These are phyloP conservation scores for Gilbertella persicaria DNA, from an alignment of 371 early-diverging fungal species.

Conservation along the genomic window DNA sequence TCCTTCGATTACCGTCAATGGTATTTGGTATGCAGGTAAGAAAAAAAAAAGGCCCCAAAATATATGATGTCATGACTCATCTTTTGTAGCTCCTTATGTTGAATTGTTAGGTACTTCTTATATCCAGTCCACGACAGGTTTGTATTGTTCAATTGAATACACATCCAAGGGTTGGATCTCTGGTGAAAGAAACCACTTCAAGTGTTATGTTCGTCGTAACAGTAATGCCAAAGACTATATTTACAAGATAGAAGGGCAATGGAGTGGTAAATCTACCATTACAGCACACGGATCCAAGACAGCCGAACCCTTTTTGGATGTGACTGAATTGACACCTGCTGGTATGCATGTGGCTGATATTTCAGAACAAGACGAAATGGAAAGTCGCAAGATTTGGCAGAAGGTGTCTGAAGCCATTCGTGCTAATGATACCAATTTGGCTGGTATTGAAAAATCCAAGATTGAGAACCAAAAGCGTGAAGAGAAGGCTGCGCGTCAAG, in stretches of 20 bases:
- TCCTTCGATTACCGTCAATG: slow-evolving; percentile 49
- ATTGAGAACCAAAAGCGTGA: slow-evolving; percentile 75
- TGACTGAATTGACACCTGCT: slow-evolving; percentile 38
- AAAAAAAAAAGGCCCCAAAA: too few relatives aligned
- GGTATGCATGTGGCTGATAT: slow-evolving; percentile 41
- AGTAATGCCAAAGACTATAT: slow-evolving; percentile 47
- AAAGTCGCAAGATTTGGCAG: slow-evolving; percentile 73
- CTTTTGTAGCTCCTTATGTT: slow-evolving; percentile 58
- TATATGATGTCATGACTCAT: too few relatives aligned
- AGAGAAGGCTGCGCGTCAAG: slow-evolving; percentile 61
- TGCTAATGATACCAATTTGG: slow-evolving; percentile 62
- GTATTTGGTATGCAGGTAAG: slow-evolving; percentile 55
- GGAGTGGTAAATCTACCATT: slow-evolving; percentile 64
- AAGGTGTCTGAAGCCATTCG: slow-evolving; percentile 70
- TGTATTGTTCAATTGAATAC: slow-evolving; percentile 70
- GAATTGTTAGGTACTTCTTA: slow-evolving; percentile 72
- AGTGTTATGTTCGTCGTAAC: slow-evolving; percentile 50
- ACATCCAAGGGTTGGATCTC: slow-evolving; percentile 77
- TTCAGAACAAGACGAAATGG: slow-evolving; percentile 61
- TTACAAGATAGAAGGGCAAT: slow-evolving; percentile 65
- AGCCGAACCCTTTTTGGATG: slow-evolving; percentile 60
- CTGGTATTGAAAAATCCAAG: slow-evolving; percentile 66
- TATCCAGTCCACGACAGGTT: slow-evolving; percentile 68
- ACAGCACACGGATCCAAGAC: slow-evolving; percentile 47
- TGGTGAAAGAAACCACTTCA: slow-evolving; percentile 76